Evolutionary conservation across 140 eudicot species (phyloP).

Genomic region (Anethum foeniculum): DNA sequence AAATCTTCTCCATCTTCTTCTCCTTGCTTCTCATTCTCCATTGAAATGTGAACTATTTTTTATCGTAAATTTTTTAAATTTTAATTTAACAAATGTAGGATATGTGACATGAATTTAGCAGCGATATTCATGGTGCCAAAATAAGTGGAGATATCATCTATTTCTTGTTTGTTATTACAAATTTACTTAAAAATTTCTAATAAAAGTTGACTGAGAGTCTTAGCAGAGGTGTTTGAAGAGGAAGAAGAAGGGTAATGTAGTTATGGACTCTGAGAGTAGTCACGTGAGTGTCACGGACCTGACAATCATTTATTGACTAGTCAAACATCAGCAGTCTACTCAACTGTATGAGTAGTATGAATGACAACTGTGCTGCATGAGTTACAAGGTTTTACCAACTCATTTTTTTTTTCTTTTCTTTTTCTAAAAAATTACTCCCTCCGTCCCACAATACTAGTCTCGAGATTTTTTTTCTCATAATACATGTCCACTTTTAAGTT

Average conservation of each 20-base stretch:
- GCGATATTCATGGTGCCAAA: neutral
- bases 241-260: neutral
- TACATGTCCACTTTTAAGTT: no score
- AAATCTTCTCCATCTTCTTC: slow-evolving; percentile 8
- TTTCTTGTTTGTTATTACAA: neutral
- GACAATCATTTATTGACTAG: slow-evolving; percentile 4
- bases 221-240: neutral
- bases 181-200: neutral
- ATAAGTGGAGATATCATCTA: neutral
- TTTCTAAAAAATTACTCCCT: no score
- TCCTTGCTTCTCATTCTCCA: slow-evolving; percentile 22
- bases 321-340: neutral
- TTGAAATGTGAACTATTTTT: neutral
- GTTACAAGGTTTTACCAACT: neutral
- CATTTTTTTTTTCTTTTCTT: neutral
- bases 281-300: slow-evolving; percentile 7
- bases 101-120: neutral
- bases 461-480: no score
- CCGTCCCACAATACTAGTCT: no score
- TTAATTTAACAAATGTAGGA: slow-evolving; percentile 4
- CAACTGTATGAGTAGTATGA: neutral
- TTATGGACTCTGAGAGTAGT: neutral
- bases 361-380: no score
- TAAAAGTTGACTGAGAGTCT: neutral
- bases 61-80: neutral